A percentile compares a stretch with the other conserved stretches of the same genome.
phyloP scores from a whole-genome alignment of 2,329 filamentous ascomycete species.

The Claviceps spartinae region DNA sequence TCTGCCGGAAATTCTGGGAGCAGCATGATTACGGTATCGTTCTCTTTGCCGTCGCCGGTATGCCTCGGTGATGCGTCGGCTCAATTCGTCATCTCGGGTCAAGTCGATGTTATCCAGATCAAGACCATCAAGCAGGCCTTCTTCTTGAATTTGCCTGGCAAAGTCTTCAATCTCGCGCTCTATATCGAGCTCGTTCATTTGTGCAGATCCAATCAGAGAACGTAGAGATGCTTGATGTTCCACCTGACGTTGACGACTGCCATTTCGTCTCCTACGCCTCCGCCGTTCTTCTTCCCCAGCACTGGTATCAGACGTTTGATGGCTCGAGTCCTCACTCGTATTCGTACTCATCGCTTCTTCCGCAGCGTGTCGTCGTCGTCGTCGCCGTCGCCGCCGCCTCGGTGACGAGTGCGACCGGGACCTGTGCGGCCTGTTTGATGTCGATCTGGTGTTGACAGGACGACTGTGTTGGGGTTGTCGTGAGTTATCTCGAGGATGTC shows the following conservation, averaged over 20 bases:
- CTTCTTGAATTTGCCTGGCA: constrained; percentile 74
- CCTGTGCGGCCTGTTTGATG: constrained; percentile 18
- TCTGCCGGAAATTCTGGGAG: constrained; percentile 19
- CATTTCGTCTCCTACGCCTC: constrained; percentile 26
- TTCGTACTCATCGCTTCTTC: constrained; percentile 11
- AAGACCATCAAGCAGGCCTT: constrained; percentile 75
- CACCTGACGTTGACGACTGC: constrained; percentile 45
- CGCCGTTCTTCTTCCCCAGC: constrained; percentile 20
- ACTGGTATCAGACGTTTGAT: constrained; percentile 22
- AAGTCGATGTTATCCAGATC: constrained; percentile 80
- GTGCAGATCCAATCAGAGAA: constrained; percentile 68
- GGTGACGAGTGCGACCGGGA: constrained; percentile 13
- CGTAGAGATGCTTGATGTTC: constrained; percentile 84
- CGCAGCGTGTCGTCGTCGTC: constrained; percentile 16
- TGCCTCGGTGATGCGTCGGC: constrained; percentile 77
- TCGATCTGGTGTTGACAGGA: constrained; percentile 20
- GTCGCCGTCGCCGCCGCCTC: constrained; percentile 7
- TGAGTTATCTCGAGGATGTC: constrained; percentile 18
- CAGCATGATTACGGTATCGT: constrained; percentile 32
- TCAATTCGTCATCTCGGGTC: constrained; percentile 76
- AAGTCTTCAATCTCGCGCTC: constrained; percentile 86
- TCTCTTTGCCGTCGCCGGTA: constrained; percentile 65
- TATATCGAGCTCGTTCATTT: constrained; percentile 63
- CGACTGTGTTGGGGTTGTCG: constrained; percentile 21
- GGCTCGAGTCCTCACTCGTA: constrained; percentile 13